Evolutionary conservation across 2,329 filamentous ascomycete species (phyloP).

Genomic region (Colletotrichum chrysophilum): DNA sequence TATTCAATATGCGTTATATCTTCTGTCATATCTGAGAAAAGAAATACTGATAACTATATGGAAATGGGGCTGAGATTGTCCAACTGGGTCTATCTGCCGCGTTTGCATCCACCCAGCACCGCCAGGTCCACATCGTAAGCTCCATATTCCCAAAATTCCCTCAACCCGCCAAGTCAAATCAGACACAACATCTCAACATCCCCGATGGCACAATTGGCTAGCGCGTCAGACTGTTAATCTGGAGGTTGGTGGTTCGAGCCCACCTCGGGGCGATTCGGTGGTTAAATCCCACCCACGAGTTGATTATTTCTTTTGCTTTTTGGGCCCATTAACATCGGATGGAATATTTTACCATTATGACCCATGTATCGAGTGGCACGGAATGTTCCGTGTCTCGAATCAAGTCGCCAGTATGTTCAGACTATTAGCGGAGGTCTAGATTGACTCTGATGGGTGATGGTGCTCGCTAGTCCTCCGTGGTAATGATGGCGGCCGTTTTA

Average conservation of each 20-base stretch:
- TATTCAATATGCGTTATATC: accelerated
- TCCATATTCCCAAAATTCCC: constrained; percentile 6
- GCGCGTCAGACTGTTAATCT: constrained; percentile 22
- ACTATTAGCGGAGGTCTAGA: not conserved
- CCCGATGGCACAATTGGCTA: constrained; percentile 22
- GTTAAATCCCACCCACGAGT: not conserved
- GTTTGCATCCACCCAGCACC: not conserved
- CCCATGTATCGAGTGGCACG: not conserved
- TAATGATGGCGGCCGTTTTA: not conserved
- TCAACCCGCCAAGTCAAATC: not conserved
- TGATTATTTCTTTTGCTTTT: not conserved
- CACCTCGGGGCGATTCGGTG: constrained; percentile 16
- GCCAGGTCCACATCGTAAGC: not conserved
- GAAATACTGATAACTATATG: not conserved
- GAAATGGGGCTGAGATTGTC: not conserved
- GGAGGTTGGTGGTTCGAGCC: constrained; percentile 22
- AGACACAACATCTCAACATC: constrained; percentile 1
- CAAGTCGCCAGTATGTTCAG: not conserved
- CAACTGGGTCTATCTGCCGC: not conserved
- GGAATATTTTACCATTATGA: not conserved
- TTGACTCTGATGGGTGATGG: not conserved
- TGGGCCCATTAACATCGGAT: not conserved
- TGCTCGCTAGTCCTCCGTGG: not conserved
- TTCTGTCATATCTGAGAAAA: not conserved
- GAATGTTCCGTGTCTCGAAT: not conserved